Conservation (phyloP, 768 basidiomycete species). For the Pleurotus tuber-regium region DNA sequence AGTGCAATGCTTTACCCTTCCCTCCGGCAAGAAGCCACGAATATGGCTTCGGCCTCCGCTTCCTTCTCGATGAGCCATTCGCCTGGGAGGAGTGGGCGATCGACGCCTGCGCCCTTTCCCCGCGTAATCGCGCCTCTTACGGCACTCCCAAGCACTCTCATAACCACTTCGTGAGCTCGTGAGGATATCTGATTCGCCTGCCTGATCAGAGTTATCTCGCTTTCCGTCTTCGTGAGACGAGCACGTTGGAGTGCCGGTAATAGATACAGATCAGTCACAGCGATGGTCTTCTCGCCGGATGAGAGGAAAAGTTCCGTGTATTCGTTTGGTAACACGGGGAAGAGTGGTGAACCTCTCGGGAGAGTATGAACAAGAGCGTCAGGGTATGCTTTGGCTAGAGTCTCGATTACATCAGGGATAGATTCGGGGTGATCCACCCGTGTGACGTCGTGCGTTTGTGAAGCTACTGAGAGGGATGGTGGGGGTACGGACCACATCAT, state of each 20-base stretch:
- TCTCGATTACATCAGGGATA: slow-evolving; percentile 45
- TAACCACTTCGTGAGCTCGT: slow-evolving; percentile 86
- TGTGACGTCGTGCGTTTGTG: slow-evolving; percentile 58
- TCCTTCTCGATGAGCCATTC: slow-evolving; percentile 94
- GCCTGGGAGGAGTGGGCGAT: slow-evolving; percentile 56
- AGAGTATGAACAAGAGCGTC: slow-evolving; percentile 66
- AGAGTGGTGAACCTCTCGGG: slow-evolving; percentile 48
- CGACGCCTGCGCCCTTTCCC: slow-evolving; percentile 39
- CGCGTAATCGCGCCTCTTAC: slow-evolving; percentile 55
- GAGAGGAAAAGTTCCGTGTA: slow-evolving; percentile 36
- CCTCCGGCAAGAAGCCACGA: slow-evolving; percentile 84
- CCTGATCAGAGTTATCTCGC: slow-evolving; percentile 74
- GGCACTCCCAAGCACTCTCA: slow-evolving; percentile 82
- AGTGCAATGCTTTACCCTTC: slow-evolving; percentile 90
- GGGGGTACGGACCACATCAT: slow-evolving; percentile 91
- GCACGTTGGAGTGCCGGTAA: slow-evolving; percentile 77
- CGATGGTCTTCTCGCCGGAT: slow-evolving; percentile 29
- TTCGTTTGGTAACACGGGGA: slow-evolving; percentile 46
- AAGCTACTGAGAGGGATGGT: slow-evolving; percentile 53
- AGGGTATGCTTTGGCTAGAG: slow-evolving; percentile 44
- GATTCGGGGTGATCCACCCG: slow-evolving; percentile 45
- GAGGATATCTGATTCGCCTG: slow-evolving; percentile 86
- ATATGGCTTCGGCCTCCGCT: slow-evolving; percentile 91
- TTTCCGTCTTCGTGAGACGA: slow-evolving; percentile 71
- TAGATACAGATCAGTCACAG: slow-evolving; percentile 60